Base-by-base conservation (phyloP, 169 alveolate species). In the Plasmodium ovale region DNA sequence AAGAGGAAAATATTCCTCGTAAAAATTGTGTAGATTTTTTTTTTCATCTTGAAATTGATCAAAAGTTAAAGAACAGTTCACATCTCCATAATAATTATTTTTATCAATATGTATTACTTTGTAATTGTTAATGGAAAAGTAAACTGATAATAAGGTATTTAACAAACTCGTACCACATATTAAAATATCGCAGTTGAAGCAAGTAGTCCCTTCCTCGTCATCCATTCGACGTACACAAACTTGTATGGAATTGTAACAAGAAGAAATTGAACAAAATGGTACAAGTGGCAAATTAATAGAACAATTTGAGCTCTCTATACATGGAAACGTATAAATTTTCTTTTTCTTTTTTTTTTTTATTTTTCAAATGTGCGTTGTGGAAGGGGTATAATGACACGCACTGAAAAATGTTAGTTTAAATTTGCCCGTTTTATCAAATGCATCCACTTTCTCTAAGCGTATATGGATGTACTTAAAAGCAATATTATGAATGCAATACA, bases 51-150 rank as follows among this genome's bases (percentile, higher is more conserved):
- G 68, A 60, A 74, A 74, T 47, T 74, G 88, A 53, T 37, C 27
- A 49, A 74, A 74, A 74, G 44, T 74, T 21, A 74, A 60, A 27
- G 88, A 74, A 74, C 88, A 59, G 53, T 74, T 74, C 6, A 60
- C 72, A 44, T 74, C 88, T 44, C 88, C 88, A 60, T 74, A 74
- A 56, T 60, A 74, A 19, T 42, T 60, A 37, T 74, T 74, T 53
- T 74, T 74, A 37, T 74, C 88, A 74, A 74, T 74, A 25, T 74
- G 59, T 74, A 74, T 74, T 53, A 74, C 88, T 44, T 74, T 74
- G 54, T 74, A 74, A 54, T 62, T 62, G 6, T 74, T 74, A 42
- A 74, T 42, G 58, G 88, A 74, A 33, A 74, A 74, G 53, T 74
- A 74, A 35, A 54, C 73, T 42, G 88, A 62, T 10, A 74, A 53